Evolutionary conservation across 768 basidiomycete species (phyloP).

Genomic region (Boletellus ananas): DNA sequence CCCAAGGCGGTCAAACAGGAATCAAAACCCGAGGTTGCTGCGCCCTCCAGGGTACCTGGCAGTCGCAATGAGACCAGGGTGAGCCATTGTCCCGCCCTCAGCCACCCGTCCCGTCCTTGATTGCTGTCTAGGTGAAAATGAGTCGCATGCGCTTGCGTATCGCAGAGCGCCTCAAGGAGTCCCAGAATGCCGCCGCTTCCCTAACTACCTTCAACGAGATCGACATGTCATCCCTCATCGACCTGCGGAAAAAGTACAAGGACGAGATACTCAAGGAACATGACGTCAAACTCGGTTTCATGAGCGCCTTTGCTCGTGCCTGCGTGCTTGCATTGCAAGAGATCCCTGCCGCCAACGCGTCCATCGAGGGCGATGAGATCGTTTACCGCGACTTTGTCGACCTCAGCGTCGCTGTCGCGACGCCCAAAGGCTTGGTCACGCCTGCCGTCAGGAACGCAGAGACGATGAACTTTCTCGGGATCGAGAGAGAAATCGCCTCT

Average conservation of each 20-base stretch:
- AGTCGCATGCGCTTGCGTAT: constrained; percentile 97
- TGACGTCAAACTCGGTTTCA: constrained; percentile 96
- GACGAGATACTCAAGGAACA: constrained; percentile 85
- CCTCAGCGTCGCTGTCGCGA: constrained; percentile 92
- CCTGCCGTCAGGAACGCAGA: constrained; percentile 94
- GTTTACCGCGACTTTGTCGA: constrained; percentile 93
- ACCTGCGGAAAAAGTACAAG: constrained; percentile 92
- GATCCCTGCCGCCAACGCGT: constrained; percentile 91
- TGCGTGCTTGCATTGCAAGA: constrained; percentile 80
- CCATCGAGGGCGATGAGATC: constrained; percentile 91
- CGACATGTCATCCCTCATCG: constrained; percentile 95
- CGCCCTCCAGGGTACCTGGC: constrained; percentile 39
- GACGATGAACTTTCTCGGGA: constrained; percentile 77
- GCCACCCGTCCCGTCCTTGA: neutral
- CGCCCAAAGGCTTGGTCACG: constrained; percentile 95
- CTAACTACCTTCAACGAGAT: constrained; percentile 99
- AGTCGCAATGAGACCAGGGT: constrained; percentile 85
- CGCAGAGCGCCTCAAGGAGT: constrained; percentile 95
- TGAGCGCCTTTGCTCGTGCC: constrained; percentile 94
- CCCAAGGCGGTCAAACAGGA: constrained; percentile 37
- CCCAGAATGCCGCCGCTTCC: constrained; percentile 94
- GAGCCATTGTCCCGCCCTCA: constrained; percentile 19
- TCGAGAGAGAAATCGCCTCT: constrained; percentile 88
- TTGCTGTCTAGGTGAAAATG: constrained; percentile 79
- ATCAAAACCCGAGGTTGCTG: constrained; percentile 27